Evolutionary conservation across 441 rosid species (phyloP).

Genomic region (Croton laevigatus): DNA sequence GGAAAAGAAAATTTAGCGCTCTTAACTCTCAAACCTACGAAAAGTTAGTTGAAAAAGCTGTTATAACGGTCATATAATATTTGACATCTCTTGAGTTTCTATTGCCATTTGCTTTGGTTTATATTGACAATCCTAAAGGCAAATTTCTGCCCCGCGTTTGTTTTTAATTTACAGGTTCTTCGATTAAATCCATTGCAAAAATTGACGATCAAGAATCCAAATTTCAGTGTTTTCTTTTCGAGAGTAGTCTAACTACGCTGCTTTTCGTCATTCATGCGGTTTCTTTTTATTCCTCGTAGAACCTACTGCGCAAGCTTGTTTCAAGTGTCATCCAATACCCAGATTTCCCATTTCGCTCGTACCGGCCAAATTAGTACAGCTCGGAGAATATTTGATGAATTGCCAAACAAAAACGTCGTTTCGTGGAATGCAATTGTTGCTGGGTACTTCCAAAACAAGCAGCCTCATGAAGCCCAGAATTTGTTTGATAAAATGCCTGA

Average conservation of each 20-base stretch:
- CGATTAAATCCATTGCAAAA: too few relatives aligned
- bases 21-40: too few relatives aligned
- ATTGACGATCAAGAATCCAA: neutral
- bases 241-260: neutral
- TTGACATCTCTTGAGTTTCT: too few relatives aligned
- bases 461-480: conserved; percentile 42
- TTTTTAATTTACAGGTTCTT: neutral
- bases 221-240: neutral
- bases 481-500: conserved; percentile 64
- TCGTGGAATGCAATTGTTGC: conserved; percentile 63
- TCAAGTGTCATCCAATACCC: conserved; percentile 26
- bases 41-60: too few relatives aligned
- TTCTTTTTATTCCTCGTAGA: conserved; percentile 28
- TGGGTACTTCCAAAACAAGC: conserved; percentile 51
- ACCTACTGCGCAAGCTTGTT: conserved; percentile 26
- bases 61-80: too few relatives aligned
- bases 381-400: conserved; percentile 50
- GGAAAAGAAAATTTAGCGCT: too few relatives aligned
- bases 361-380: conserved; percentile 55
- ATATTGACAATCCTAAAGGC: too few relatives aligned
- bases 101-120: too few relatives aligned
- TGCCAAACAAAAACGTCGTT: conserved; percentile 33
- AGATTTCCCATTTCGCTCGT: conserved; percentile 48
- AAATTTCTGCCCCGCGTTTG: neutral
- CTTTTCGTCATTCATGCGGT: conserved; percentile 30